These are phyloP conservation scores for California macrophylla DNA, from an alignment of 441 rosid genomes.

Conservation along the genomic window DNA sequence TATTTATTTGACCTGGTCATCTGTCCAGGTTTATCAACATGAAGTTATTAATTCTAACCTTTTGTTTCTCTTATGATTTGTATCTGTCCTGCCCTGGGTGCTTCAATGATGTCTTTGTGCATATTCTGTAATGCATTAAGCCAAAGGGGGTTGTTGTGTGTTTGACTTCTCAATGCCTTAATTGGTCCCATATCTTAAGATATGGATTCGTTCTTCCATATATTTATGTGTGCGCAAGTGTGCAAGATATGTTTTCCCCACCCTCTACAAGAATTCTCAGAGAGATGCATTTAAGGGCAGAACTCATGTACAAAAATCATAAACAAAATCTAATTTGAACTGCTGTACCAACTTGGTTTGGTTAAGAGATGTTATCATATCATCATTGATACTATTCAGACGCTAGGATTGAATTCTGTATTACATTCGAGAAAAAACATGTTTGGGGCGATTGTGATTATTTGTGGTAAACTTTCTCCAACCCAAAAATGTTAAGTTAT, in stretches of 20 bases:
- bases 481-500: too few species aligned
- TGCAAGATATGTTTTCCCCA: not conserved
- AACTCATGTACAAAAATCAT: not conserved
- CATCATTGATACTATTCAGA: not conserved
- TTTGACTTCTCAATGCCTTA: not conserved
- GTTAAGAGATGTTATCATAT: not conserved
- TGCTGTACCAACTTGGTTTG: not conserved
- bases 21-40: not conserved
- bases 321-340: not conserved
- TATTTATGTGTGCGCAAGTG: not conserved
- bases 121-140: not conserved
- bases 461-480: too few species aligned
- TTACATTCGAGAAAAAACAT: not conserved
- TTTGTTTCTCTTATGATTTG: not conserved
- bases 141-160: not conserved
- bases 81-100: not conserved
- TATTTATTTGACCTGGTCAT: constrained; percentile 10
- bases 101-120: not conserved
- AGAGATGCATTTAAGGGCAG: not conserved
- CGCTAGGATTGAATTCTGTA: not conserved
- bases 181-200: not conserved
- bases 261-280: not conserved
- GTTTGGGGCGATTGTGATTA: not conserved
- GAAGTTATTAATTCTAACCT: not conserved
- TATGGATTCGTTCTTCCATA: not conserved